Evolutionary conservation across 2,329 filamentous ascomycete species (phyloP).

Genomic region (Teratosphaeria gauchensis): DNA sequence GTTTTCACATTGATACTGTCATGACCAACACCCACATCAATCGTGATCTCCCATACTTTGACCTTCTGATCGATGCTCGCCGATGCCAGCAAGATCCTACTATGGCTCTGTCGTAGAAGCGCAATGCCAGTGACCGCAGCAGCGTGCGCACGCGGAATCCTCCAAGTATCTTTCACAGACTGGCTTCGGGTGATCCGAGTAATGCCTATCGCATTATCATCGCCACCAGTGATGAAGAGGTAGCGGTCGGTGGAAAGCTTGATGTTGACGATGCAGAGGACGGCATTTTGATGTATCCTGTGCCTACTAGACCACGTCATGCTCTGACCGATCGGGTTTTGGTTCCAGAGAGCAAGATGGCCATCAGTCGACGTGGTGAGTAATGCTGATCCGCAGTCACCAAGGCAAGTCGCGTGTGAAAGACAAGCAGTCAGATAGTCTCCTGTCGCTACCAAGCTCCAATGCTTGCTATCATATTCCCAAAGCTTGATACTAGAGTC

Average conservation of each 20-base stretch:
- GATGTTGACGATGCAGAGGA: slow-evolving; percentile 49
- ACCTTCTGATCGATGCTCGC: slow-evolving; percentile 40
- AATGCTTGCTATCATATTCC: slow-evolving; percentile 16
- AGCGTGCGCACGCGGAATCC: slow-evolving; percentile 55
- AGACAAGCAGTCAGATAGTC: slow-evolving; percentile 52
- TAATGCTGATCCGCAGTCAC: neutral
- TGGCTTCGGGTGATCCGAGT: slow-evolving; percentile 29
- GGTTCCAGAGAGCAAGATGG: slow-evolving; percentile 41
- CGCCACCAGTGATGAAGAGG: slow-evolving; percentile 66
- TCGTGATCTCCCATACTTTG: slow-evolving; percentile 35
- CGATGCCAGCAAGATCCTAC: slow-evolving; percentile 13
- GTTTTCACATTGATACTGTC: slow-evolving; percentile 22
- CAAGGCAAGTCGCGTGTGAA: slow-evolving; percentile 41
- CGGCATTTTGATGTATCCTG: slow-evolving; percentile 66
- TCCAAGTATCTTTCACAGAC: slow-evolving; percentile 18
- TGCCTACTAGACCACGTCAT: slow-evolving; percentile 29
- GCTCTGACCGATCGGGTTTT: too few relatives aligned
- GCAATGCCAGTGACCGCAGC: slow-evolving; percentile 57
- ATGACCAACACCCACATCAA: slow-evolving; percentile 18
- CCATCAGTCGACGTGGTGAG: slow-evolving; percentile 61
- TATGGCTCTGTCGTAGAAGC: slow-evolving; percentile 18
- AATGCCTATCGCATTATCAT: slow-evolving; percentile 72
- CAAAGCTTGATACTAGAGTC: slow-evolving; percentile 64
- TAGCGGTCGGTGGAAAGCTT: slow-evolving; percentile 25
- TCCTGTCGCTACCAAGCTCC: slow-evolving; percentile 28